Base-by-base conservation (phyloP, 2,329 filamentous ascomycete genomes). In the Hypoxylon sp. region DNA sequence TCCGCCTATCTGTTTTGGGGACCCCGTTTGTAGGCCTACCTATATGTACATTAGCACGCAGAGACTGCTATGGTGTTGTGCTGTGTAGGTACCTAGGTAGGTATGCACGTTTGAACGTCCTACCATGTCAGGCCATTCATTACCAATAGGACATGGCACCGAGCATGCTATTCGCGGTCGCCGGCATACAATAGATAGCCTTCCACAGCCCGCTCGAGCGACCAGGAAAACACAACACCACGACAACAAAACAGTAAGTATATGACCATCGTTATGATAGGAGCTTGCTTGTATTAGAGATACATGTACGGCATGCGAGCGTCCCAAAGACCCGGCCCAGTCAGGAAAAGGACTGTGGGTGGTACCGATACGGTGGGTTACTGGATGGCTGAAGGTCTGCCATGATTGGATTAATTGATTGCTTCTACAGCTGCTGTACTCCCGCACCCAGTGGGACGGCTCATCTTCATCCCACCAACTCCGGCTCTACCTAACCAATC, bases 381-480 rank as follows among this genome's bases (percentile, higher is more conserved):
- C 63, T 66, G 53, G 53, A 48, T 66, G 56, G 61, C 46, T 53
- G 32, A 61, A 40, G 52, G 33, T 49, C 26, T 42, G 16, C 40
- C 64, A 54, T 67, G 67, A 69, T 69, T 69, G 67, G 64, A 38
- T 67, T 63, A 32, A 64, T 64, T 62, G 67, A 69, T 67, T 64
- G 64, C 57, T 46, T 65, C 54, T 67, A 55, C 54, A 69, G 54
- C 61, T 69, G 67, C 58, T 61, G 67, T 69, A 46, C 54, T 67
- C 51, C 67, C 67, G 60, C 67, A 67, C 61, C 64, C 67, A 58
- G 64, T 63, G 64, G 67, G 64, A 69, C 67, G 67, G 67, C 67
- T 67, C 67, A 69, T 65, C 55, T 45, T 42, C 61, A 68, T 61
- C 55, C 65, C 59, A 66, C 65, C 65, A 30, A 60, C 56, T 66